phyloP scores from a whole-genome alignment of 495 filamentous ascomycete genomes.

The Talaromyces wortmannii region DNA sequence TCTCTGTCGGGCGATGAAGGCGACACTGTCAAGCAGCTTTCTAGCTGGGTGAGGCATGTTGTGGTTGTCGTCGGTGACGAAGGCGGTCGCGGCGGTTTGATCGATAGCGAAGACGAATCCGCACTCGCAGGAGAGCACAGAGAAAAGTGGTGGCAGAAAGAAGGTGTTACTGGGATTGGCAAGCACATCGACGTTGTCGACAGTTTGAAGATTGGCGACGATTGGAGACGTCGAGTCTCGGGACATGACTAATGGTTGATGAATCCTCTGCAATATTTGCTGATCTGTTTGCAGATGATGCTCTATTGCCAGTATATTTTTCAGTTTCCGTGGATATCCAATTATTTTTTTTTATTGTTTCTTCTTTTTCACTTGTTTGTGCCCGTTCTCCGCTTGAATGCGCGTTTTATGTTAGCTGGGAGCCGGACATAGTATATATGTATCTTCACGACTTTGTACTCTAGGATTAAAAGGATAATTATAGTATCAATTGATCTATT shows the following conservation, averaged over 20 bases:
- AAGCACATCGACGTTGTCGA: constrained; percentile 85
- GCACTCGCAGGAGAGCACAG: constrained; percentile 46
- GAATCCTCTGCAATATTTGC: constrained; percentile 12
- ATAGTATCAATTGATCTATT: too few species aligned
- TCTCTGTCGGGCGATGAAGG: constrained; percentile 68
- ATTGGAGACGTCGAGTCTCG: constrained; percentile 71
- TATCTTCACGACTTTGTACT: neutral
- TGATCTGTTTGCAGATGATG: constrained; percentile 3
- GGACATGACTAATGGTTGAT: constrained; percentile 53
- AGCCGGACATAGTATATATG: constrained; percentile 6
- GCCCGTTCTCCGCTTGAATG: constrained; percentile 10
- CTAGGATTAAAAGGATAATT: neutral
- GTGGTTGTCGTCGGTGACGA: constrained; percentile 82
- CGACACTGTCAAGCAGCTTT: constrained; percentile 59
- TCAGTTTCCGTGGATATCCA: constrained; percentile 16
- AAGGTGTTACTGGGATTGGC: constrained; percentile 74
- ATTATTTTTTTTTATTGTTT: constrained; percentile 14
- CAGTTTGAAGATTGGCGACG: constrained; percentile 65
- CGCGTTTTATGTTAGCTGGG: constrained; percentile 8
- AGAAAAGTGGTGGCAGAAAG: constrained; percentile 76
- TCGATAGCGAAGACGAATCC: constrained; percentile 82
- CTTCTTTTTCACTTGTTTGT: constrained; percentile 1
- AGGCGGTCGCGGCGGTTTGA: constrained; percentile 74
- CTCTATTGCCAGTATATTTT: neutral
- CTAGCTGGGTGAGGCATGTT: constrained; percentile 78